Evolutionary conservation across 2,329 filamentous ascomycete genomes (phyloP), one percentile per base, ranked within the genome.

Genomic region (Paecilomyces fulvus): DNA sequence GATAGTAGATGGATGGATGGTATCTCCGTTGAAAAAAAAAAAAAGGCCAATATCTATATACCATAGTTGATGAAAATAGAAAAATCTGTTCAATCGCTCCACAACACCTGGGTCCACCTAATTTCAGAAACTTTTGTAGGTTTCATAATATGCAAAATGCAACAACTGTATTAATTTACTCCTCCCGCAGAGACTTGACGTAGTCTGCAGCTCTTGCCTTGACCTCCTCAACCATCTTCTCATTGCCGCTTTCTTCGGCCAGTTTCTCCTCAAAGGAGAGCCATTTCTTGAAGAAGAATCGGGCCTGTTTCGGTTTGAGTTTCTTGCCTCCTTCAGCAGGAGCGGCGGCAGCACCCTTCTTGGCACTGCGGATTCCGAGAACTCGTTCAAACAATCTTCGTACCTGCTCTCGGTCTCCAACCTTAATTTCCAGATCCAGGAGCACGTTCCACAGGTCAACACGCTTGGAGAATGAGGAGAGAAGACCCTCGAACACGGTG

Each of bases 401-500:
- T 28, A 92, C 82, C 33, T 85, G 81, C 46, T 84, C 83, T 46
- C 80, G 77, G 31, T 84, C 81, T 12, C 81, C 79, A 59, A 75
- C 71, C 64, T 77, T 80, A 56, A 86, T 81, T 76, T 99, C 94
- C 56, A 96, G 80, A 68, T 96, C 91, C 1, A 96, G 76, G 62
- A 95, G 85, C 73, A 95, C 87, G 72, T 90, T 94, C 92, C 92
- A 97, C 53, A 97, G 78, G 70, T 96, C 91, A 58, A 90, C 84
- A 71, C 90, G 89, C 78, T 95, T 95, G 50, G 91, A 90, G 77
- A 87, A 96, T 3, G 88, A 87, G 33, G 84, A 83, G 7, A 99
- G 80, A 8, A 99, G 80, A 43, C 87, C 88, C 73, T 96, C 92
- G 65, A 97, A 97, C 68, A 97, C 87, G 25, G 95, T 99, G 17